These are phyloP conservation scores for Cryptococcus neoformans DNA, from an alignment of 1,284 basidiomycete genomes.

Conservation along the genomic window DNA sequence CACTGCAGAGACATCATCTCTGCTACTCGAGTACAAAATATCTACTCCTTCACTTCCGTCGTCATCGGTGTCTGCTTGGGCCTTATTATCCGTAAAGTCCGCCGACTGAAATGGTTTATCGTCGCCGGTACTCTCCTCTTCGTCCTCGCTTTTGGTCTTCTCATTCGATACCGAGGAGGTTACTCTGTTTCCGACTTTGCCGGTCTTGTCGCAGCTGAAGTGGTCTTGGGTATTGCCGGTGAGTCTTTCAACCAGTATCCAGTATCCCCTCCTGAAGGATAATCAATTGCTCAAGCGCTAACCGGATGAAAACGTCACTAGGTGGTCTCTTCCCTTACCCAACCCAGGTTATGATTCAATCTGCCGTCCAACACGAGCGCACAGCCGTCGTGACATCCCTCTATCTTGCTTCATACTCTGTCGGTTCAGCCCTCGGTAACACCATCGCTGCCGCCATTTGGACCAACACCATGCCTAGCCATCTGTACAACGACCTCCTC, in stretches of 20 bases:
- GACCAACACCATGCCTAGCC: conserved; percentile 25
- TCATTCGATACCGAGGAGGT: conserved; percentile 50
- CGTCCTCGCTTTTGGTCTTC: conserved; percentile 46
- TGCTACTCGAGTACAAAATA: conserved; percentile 46
- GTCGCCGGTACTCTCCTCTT: conserved; percentile 36
- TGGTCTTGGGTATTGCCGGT: conserved; percentile 50
- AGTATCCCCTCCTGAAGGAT: not conserved
- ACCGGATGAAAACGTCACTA: not conserved
- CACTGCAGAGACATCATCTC: conserved; percentile 23
- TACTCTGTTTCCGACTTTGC: conserved; percentile 23
- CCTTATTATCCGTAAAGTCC: conserved; percentile 42
- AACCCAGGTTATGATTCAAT: conserved; percentile 43
- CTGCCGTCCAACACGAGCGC: conserved; percentile 48
- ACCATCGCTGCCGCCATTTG: conserved; percentile 51
- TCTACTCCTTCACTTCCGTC: conserved; percentile 50
- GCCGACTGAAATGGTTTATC: conserved; percentile 49
- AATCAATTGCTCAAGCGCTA: not conserved
- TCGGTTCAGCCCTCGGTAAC: conserved; percentile 49
- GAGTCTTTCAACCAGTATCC: not conserved
- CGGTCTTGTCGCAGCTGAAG: conserved; percentile 48
- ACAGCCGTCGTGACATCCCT: conserved; percentile 48
- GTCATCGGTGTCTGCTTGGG: conserved; percentile 45
- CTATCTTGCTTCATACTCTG: conserved; percentile 48
- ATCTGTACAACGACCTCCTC: conserved; percentile 14
- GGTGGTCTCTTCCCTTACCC: conserved; percentile 50